Base-by-base conservation (phyloP, 345 rosid species). In the Euphorbia tirucalli region DNA sequence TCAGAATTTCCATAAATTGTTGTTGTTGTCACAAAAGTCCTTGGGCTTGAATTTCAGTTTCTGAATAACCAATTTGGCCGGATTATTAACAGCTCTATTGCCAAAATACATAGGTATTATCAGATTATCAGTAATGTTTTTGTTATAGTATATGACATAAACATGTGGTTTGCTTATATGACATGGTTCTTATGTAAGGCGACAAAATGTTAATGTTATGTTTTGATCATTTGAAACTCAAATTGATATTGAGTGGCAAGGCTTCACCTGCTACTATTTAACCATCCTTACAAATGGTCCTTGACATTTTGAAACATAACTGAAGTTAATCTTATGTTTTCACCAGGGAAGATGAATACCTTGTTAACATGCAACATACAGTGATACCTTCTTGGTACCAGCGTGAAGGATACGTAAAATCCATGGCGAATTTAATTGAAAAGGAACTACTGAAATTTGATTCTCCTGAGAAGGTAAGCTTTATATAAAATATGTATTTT, bases 361-460 rank as follows among this genome's bases (percentile, higher is more conserved):
- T 94, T 66, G 97, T 90, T 49, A 94, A 89, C 86, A 94, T 94
- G 99, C 97, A 90, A 77, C 99, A 94, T 74, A 94, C 97, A 4
- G 97, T 95, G 74, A 95, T 95, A 71, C 99, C 99, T 64, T 95
- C 99, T 5, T 95, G 99, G 99, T 95, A 95, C 77, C 99, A 95
- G 79, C 96, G 99, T 39, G 97, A 95, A 74, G 99, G 99, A 70
- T 95, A 95, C 79, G 87, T 92, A 72, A 92, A 85, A 73, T 87
- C 99, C 48, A 90, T 90, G 97, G 84, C 91, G 71, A 85, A 88
- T 77, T 77, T 95, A 73, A 92, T 90, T 73, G 89, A 90, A 77
- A 82, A 84, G 74, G 97, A 95, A 83, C 78, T 95, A 75, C 72
- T 30, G 58, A 89, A 79, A 43, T 92, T 92, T 87, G 93, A 71